Evolutionary conservation across 2,329 filamentous ascomycete species (phyloP), one percentile per base, ranked within the genome.

Genomic region (Sarocladiaceae sp.): DNA sequence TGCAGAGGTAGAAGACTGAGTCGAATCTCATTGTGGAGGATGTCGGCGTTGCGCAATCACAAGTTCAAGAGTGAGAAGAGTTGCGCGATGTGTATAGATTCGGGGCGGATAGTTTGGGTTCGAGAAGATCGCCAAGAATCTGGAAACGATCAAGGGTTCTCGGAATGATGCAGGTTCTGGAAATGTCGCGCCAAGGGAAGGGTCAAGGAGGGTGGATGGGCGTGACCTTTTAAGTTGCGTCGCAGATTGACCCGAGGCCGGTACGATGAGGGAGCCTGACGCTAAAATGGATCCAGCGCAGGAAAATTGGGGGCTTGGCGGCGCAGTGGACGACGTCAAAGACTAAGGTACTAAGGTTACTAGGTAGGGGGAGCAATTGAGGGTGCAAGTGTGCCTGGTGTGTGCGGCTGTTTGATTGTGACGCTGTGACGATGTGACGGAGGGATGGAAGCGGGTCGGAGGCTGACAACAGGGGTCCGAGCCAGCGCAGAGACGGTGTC

Each of bases 1-100:
- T 53, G 40, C 59, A 48, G 44, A 54, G 47, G 41, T 59, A 24
- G 44, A 66, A 35, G 15, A 59, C 46, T 29, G 57, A 44, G 37
- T 62, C 55, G 48, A 55, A 42, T 53, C 56, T 59, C 64, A 66
- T 66, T 45, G 37, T 53, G 50, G 49, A 16, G 37, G 33, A 33
- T 45, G 16, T 29, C 13, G 16, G 24, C 11, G 37, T 19, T 16
- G 4, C n/a, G 21, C 37, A 19, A 35, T 44, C n/a, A n/a, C n/a
- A n/a, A n/a, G n/a, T n/a, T n/a, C n/a, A n/a, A n/a, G n/a, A n/a
- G n/a, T n/a, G n/a, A n/a, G n/a, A n/a, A 27, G 23, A 27, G 23
- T 16, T n/a, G 13, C 37, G 37, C 7, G 4, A 18, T 41, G 20
- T 27, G 37, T 27, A 5, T 7, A 12, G 23, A n/a, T n/a, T n/a